phyloP scores from a whole-genome alignment of 2,329 filamentous ascomycete species.

The Aureobasidium sp. region DNA sequence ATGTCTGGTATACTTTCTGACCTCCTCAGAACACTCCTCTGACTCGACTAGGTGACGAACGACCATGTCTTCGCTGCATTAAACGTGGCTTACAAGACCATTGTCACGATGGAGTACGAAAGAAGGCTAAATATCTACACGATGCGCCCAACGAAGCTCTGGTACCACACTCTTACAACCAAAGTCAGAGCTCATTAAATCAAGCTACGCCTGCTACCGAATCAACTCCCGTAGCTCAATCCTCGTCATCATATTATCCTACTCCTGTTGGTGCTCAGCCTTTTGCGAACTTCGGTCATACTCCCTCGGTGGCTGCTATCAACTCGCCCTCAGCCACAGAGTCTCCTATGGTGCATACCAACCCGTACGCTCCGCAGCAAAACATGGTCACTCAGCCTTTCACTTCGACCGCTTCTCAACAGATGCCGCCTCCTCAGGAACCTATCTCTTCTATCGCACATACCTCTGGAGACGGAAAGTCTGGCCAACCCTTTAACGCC shows the following conservation, averaged over 20 bases:
- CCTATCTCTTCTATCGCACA: conserved; percentile 44
- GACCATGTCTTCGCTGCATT: conserved; percentile 88
- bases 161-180: conserved; percentile 56
- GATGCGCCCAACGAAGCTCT: conserved; percentile 87
- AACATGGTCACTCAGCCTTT: conserved; percentile 3
- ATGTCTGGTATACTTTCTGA: conserved; percentile 42
- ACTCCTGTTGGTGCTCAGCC: conserved; percentile 9
- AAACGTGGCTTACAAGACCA: conserved; percentile 85
- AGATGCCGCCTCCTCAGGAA: conserved; percentile 38
- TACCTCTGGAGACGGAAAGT: conserved; percentile 32
- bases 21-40: neutral
- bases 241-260: conserved; percentile 18
- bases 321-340: conserved; percentile 40
- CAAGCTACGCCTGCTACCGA: neutral
- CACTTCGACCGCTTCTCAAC: conserved; percentile 36
- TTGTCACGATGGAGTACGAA: conserved; percentile 93
- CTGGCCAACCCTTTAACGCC: conserved; percentile 42
- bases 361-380: conserved; percentile 43
- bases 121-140: conserved; percentile 98
- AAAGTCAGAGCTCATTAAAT: neutral
- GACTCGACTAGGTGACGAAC: conserved; percentile 64
- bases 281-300: conserved; percentile 15
- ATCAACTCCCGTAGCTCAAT: conserved; percentile 18
- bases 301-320: conserved; percentile 21
- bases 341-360: conserved; percentile 33